Base-by-base conservation (phyloP, 371 early-diverging fungal genomes). In the Apophysomyces trapeziformis region DNA sequence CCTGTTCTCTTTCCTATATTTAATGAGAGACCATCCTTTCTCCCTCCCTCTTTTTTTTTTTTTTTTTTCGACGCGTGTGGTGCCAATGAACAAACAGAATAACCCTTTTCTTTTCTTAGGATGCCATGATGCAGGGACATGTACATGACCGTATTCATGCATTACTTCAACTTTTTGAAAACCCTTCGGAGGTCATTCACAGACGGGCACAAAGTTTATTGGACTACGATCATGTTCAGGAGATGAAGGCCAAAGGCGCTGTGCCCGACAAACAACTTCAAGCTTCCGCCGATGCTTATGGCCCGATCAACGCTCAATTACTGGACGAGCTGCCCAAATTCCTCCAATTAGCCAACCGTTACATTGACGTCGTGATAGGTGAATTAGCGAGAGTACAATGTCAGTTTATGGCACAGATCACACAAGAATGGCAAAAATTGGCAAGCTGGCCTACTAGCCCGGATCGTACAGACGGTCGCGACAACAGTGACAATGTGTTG, bases 301-400 rank as follows among this genome's bases (percentile, higher is more conserved):
- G 58, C 3, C 78, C 87, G 2, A 87, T 92, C 67, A 85, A 90
- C 58, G 86, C 82, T 4, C 90, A 92, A 64, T 77, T 92, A 13
- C 65, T 83, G 41, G 89, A 90, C 44, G 90, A 92, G 60, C 73
- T 92, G 9, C 93, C 93, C 5, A 73, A 70, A 57, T 89, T 91
- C 58, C 66, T 88, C 38, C 70, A 71, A 16, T 71, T 90, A 37
- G 82, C 82, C 1, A 72, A 78, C 1, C 73, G 84, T 58, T 88
- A 85, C 64, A 79, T 90, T 64, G 85, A 88, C 43, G 44, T 76
- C 36, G 71, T 90, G 7, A 66, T 87, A 0, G 74, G 69, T 57
- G 77, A 84, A 14, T 74, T 88, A 43, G 81, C 80, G 12, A 72
- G 65, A 18, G 73, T 89, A 2, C 92, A 92, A 61, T 73, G 80